Evolutionary conservation across 148 eudicot genomes (phyloP).

Genomic region (Fallopia convolvulus): DNA sequence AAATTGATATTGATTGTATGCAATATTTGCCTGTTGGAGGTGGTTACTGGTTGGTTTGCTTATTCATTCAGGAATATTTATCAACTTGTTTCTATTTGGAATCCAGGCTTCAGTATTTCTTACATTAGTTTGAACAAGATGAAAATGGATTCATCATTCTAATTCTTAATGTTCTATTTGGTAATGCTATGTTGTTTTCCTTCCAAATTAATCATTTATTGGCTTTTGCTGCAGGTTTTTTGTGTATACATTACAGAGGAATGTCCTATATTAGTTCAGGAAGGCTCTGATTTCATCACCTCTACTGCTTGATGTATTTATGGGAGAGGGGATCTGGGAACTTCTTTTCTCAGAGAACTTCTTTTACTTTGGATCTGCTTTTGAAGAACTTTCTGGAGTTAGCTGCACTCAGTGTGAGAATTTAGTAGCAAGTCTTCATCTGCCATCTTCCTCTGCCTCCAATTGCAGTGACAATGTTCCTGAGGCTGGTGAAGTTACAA

Average conservation of each 20-base stretch:
- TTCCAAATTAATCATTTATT: background rate
- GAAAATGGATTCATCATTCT: background rate
- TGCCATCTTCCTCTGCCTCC: slow-evolving; percentile 20
- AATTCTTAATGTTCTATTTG: background rate
- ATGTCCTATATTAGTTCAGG: slow-evolving; percentile 57
- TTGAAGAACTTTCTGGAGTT: slow-evolving; percentile 29
- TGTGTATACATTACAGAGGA: slow-evolving; percentile 53
- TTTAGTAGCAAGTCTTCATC: slow-evolving; percentile 18
- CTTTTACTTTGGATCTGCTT: slow-evolving; percentile 55
- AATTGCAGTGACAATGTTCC: slow-evolving; percentile 19
- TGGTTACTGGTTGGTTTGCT: background rate
- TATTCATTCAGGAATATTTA: background rate
- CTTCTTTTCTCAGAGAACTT: slow-evolving; percentile 87
- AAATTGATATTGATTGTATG: background rate
- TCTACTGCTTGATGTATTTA: slow-evolving; percentile 51
- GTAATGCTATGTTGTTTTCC: background rate
- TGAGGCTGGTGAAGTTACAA: slow-evolving; percentile 26
- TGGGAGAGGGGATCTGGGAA: slow-evolving; percentile 80
- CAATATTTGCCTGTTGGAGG: background rate
- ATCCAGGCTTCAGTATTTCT: background rate
- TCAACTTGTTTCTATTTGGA: background rate
- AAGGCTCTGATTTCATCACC: slow-evolving; percentile 63
- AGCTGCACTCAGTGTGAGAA: slow-evolving; percentile 19
- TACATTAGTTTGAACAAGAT: background rate
- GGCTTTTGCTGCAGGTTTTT: slow-evolving; percentile 47